Evolutionary conservation across 192 early-diverging fungal species (phyloP).

Genomic region (Spinellus fusiger): DNA sequence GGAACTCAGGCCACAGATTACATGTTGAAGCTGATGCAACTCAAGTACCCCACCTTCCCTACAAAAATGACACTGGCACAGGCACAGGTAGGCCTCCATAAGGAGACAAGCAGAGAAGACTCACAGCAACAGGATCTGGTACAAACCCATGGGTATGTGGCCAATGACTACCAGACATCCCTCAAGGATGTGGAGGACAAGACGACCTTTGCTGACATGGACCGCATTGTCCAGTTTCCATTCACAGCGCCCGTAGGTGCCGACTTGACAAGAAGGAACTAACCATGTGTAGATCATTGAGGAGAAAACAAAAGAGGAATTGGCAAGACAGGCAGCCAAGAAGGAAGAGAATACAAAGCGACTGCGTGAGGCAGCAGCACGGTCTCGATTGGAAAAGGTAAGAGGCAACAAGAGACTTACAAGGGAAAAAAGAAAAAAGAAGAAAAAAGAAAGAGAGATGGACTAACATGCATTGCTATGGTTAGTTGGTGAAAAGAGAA

Average conservation of each 20-base stretch:
- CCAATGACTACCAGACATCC: slow-evolving; percentile 70
- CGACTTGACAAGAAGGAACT: neutral
- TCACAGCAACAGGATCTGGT: slow-evolving; percentile 66
- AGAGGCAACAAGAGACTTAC: neutral
- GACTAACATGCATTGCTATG: no score
- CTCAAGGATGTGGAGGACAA: slow-evolving; percentile 57
- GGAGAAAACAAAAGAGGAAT: slow-evolving; percentile 77
- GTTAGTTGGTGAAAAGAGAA: slow-evolving; percentile 61
- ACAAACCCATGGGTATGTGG: slow-evolving; percentile 60
- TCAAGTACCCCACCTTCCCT: slow-evolving; percentile 88
- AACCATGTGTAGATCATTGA: slow-evolving; percentile 40
- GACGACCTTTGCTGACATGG: slow-evolving; percentile 53
- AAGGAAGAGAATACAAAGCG: slow-evolving; percentile 64
- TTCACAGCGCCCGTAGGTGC: slow-evolving; percentile 52
- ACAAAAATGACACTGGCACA: slow-evolving; percentile 72
- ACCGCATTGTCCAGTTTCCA: slow-evolving; percentile 77
- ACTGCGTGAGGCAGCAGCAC: slow-evolving; percentile 77
- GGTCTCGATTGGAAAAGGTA: slow-evolving; percentile 78
- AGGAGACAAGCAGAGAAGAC: no score
- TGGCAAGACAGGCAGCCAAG: slow-evolving; percentile 59
- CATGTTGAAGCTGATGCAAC: slow-evolving; percentile 81
- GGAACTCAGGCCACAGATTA: slow-evolving; percentile 71
- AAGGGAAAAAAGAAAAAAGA: neutral
- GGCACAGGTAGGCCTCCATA: slow-evolving; percentile 45
- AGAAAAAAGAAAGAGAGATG: no score